Evolutionary conservation across 495 filamentous ascomycete genomes (phyloP).

Genomic region (Hypoxylon perforatum): DNA sequence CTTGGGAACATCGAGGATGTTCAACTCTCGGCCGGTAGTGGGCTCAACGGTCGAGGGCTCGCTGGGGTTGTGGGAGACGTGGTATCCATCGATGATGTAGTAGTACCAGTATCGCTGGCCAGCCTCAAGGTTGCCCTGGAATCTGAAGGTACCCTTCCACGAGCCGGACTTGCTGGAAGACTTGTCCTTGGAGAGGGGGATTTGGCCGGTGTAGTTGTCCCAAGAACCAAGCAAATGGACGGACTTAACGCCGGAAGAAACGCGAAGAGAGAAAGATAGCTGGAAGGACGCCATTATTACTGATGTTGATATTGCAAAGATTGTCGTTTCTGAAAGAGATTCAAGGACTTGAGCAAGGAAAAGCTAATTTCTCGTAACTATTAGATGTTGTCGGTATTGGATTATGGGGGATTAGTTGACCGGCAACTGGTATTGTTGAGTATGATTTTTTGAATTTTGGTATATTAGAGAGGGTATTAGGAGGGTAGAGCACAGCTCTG

Average conservation of each 20-base stretch:
- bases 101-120: conserved; percentile 99
- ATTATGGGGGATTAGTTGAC: conserved; percentile 58
- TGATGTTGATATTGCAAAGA: conserved; percentile 56
- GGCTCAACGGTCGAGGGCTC: conserved; percentile 91
- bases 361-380: conserved; percentile 59
- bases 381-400: conserved; percentile 50
- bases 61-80: conserved; percentile 96
- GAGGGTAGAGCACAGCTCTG: conserved; percentile 63
- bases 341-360: conserved; percentile 66
- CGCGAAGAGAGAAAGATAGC: conserved; percentile 90
- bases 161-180: conserved; percentile 79
- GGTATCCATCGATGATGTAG: conserved; percentile 99
- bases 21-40: conserved; percentile 94
- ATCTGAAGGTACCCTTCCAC: conserved; percentile 96
- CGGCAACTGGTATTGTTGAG: conserved; percentile 55
- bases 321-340: conserved; percentile 51
- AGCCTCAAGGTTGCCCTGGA: conserved; percentile 86
- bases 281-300: conserved; percentile 84
- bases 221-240: conserved; percentile 97
- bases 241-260: conserved; percentile 95
- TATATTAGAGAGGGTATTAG: conserved; percentile 45
- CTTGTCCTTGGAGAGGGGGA: conserved; percentile 89
- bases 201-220: conserved; percentile 95
- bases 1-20: conserved; percentile 71
- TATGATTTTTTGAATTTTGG: conserved; percentile 53